Evolutionary conservation across 257 asterid genomes (phyloP).

Genomic region (Solanum etuberosum): DNA sequence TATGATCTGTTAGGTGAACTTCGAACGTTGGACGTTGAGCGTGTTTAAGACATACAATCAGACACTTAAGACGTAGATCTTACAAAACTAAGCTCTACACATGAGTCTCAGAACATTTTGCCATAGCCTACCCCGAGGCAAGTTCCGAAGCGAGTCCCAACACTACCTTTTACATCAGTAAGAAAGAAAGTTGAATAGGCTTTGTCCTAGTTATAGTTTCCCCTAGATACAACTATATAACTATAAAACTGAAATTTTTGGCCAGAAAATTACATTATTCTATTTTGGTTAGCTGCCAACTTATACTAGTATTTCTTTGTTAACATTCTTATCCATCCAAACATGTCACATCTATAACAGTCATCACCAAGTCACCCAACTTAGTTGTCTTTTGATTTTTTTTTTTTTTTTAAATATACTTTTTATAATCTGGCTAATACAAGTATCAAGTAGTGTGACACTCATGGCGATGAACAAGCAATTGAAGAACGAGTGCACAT

Average conservation of each 20-base stretch:
- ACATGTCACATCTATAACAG: neutral
- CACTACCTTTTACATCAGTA: neutral
- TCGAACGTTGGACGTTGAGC: accelerated
- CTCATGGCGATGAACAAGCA: neutral
- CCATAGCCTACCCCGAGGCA: too few relatives aligned
- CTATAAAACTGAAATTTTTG: neutral
- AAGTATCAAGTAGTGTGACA: too few relatives aligned
- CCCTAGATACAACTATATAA: neutral
- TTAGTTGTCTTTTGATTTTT: neutral
- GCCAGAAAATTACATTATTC: neutral
- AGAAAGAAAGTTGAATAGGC: neutral
- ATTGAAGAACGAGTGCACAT: neutral
- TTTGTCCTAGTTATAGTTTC: neutral
- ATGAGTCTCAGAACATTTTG: neutral
- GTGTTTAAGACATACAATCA: too few relatives aligned
- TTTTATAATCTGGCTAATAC: neutral
- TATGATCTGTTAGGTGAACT: too few relatives aligned
- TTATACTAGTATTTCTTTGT: neutral
- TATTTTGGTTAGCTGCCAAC: neutral
- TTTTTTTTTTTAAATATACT: neutral
- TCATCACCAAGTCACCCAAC: neutral
- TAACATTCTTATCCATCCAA: neutral
- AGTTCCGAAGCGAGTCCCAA: neutral
- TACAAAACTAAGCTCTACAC: neutral
- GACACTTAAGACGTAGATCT: accelerated